These are phyloP conservation scores for Afroboletus lepidellus DNA, from an alignment of 1,284 basidiomycete genomes.

Conservation along the genomic window DNA sequence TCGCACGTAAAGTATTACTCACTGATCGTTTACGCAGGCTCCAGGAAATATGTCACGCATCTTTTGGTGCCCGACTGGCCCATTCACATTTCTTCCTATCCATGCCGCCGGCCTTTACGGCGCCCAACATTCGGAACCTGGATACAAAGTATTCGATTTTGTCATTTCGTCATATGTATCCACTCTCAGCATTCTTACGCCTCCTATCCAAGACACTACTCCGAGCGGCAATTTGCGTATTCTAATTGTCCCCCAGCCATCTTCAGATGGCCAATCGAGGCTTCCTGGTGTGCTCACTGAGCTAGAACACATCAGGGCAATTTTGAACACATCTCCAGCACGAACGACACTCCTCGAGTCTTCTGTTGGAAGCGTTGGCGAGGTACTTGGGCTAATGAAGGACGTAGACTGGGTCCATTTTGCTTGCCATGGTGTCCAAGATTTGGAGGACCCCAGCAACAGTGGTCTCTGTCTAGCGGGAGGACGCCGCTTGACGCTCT, in stretches of 20 bases:
- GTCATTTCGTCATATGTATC: background rate
- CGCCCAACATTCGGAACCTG: background rate
- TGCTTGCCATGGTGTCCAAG: constrained; percentile 12
- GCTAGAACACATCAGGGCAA: constrained; percentile 2
- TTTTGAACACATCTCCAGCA: background rate
- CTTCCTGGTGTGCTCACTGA: constrained; percentile 9
- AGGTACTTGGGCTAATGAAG: constrained; percentile 9
- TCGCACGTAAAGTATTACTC: background rate
- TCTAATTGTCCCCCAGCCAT: constrained; percentile 7
- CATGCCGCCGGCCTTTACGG: background rate
- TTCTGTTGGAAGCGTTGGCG: constrained; percentile 5
- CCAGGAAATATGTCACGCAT: background rate
- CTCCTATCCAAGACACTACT: background rate
- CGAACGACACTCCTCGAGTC: constrained; percentile 6
- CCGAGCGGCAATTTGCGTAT: background rate
- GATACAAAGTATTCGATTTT: constrained; percentile 7
- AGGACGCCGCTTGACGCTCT: constrained; percentile 1
- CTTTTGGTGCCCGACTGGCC: constrained; percentile 17
- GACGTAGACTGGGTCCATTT: constrained; percentile 13
- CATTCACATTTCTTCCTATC: constrained; percentile 1
- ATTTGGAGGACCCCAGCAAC: background rate
- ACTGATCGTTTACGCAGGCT: background rate
- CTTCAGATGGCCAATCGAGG: constrained; percentile 6
- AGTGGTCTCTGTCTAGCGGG: constrained; percentile 13
- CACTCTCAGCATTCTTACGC: constrained; percentile 3